Conservation (phyloP, 441 rosid genomes). For the Erysimum cheiri region DNA sequence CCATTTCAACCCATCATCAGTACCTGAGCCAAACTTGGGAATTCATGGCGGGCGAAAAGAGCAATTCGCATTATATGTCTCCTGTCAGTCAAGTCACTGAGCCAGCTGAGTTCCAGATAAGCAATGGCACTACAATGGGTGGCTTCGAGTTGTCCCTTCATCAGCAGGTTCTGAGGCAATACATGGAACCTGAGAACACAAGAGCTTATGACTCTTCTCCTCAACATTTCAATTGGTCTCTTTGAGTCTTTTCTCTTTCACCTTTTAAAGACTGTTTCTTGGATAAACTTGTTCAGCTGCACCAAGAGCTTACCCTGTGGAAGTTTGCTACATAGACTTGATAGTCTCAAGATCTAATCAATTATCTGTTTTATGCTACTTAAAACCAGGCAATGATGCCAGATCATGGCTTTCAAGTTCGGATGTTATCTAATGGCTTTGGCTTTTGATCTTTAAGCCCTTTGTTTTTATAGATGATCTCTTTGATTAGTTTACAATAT, state of each 20-base stretch:
- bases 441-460: slow-evolving; percentile 22
- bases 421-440: slow-evolving; percentile 22
- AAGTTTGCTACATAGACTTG: slow-evolving; percentile 33
- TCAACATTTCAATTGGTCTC: slow-evolving; percentile 73
- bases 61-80: slow-evolving; percentile 31
- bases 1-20: slow-evolving; percentile 41
- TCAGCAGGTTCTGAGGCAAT: slow-evolving; percentile 64
- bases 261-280: not conserved
- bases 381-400: slow-evolving; percentile 27
- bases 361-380: slow-evolving; percentile 9
- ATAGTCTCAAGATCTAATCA: slow-evolving; percentile 11
- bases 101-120: slow-evolving; percentile 49
- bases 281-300: slow-evolving; percentile 20
- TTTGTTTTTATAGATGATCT: slow-evolving; percentile 4
- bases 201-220: slow-evolving; percentile 59
- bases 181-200: slow-evolving; percentile 61
- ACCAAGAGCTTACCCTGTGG: slow-evolving; percentile 24
- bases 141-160: slow-evolving; percentile 53
- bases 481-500: not conserved
- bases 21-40: slow-evolving; percentile 42
- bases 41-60: slow-evolving; percentile 32
- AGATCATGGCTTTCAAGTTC: not conserved
- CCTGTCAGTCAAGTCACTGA: slow-evolving; percentile 60
- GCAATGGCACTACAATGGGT: slow-evolving; percentile 42
- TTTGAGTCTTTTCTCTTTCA: slow-evolving; percentile 41